A percentile compares a stretch with the other conserved stretches of the same genome.
Conservation (phyloP, 352 stramenopile genomes). For the Phytophthora crassamura region DNA sequence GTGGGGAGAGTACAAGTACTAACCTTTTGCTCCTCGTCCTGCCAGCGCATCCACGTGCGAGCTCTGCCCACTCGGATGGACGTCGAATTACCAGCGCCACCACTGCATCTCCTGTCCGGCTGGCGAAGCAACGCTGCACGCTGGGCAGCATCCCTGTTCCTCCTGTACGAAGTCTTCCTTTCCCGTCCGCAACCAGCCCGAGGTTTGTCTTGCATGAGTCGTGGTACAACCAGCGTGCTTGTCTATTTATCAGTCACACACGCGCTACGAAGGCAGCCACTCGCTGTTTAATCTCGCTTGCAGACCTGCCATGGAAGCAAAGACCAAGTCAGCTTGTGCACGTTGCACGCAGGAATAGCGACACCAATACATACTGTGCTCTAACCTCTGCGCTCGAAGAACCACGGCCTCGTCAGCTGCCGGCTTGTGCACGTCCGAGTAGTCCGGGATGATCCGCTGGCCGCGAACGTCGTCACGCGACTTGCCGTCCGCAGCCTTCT, state of each 20-base stretch:
- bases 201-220: constrained; percentile 32
- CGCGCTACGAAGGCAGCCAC: constrained; percentile 43
- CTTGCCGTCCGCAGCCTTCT: constrained; percentile 72
- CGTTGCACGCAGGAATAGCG: neutral
- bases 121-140: constrained; percentile 47
- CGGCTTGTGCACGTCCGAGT: constrained; percentile 68
- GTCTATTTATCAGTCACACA: constrained; percentile 40
- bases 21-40: constrained; percentile 9
- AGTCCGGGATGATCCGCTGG: constrained; percentile 73
- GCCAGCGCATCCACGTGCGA: constrained; percentile 48
- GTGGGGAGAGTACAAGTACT: neutral
- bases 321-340: constrained; percentile 12
- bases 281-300: constrained; percentile 38
- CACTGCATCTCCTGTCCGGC: constrained; percentile 55
- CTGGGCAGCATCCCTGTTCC: constrained; percentile 55
- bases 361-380: constrained; percentile 10
- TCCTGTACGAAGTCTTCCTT: constrained; percentile 52
- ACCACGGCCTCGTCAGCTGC: constrained; percentile 53
- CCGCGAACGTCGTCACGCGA: constrained; percentile 75
- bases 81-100: constrained; percentile 63
- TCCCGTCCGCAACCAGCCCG: constrained; percentile 16
- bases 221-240: constrained; percentile 15
- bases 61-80: constrained; percentile 48
- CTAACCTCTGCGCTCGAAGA: constrained; percentile 55
- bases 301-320: constrained; percentile 21